phyloP scores from a whole-genome alignment of 148 eudicot species.

The Fallopia convolvulus region DNA sequence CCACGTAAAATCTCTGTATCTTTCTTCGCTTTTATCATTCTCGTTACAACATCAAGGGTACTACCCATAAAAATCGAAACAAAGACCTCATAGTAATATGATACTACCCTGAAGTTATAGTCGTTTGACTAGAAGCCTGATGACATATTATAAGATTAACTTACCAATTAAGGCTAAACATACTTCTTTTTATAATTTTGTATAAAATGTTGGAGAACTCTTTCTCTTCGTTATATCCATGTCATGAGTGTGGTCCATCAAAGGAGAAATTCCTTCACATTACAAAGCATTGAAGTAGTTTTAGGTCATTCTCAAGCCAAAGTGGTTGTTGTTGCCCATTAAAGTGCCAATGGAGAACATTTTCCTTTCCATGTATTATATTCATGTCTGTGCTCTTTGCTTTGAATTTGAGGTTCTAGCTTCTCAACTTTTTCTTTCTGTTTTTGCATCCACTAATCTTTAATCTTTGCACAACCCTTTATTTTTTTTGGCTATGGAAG shows the following conservation, averaged over 20 bases:
- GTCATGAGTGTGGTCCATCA: conserved; percentile 3
- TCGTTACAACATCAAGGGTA: too few species aligned
- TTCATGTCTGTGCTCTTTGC: not conserved
- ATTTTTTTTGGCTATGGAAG: not conserved
- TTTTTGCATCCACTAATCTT: conserved; percentile 5
- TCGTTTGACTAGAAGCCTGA: too few species aligned
- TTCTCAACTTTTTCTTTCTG: not conserved
- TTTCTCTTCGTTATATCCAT: not conserved
- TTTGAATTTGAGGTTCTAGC: conserved; percentile 3
- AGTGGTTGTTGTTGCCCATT: conserved; percentile 10
- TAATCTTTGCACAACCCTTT: not conserved
- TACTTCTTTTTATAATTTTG: not conserved
- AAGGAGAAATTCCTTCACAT: conserved; percentile 1
- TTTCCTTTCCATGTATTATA: not conserved
- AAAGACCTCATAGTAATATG: too few species aligned
- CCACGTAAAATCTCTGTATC: too few species aligned
- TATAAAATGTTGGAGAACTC: not conserved
- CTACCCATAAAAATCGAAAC: too few species aligned
- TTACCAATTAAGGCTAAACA: not conserved
- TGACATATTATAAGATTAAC: too few species aligned
- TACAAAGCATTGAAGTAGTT: not conserved
- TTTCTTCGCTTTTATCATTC: too few species aligned
- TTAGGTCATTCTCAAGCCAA: conserved; percentile 12
- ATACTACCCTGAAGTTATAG: too few species aligned
- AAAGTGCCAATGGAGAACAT: conserved; percentile 8